Percentiles rank a stretch among this genome's conserved stretches.
These are phyloP conservation scores for Fragilaria crotonensis DNA, from an alignment of 108 stramenopile species.

Conservation along the genomic window DNA sequence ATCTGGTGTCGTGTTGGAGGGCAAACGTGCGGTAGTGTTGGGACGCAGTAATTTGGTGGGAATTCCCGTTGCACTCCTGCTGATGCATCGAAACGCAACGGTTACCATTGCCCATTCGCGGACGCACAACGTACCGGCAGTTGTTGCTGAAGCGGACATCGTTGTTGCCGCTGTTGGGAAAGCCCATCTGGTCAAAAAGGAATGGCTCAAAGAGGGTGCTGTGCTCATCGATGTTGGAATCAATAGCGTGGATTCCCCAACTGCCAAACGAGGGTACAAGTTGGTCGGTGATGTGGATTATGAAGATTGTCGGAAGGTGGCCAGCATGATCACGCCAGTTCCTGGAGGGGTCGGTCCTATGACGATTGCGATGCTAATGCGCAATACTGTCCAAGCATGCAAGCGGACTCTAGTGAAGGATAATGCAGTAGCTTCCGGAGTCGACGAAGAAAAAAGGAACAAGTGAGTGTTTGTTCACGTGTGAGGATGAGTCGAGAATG, in stretches of 20 bases:
- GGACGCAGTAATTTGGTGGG: constrained; percentile 91
- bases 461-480: not conserved
- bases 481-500: not conserved
- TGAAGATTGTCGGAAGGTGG: constrained; percentile 53
- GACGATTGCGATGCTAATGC: constrained; percentile 97
- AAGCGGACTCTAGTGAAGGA: constrained; percentile 8
- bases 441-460: not conserved
- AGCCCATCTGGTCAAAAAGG: constrained; percentile 75
- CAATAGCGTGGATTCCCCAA: constrained; percentile 80
- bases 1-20: constrained; percentile 61
- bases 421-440: too few species aligned
- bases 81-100: constrained; percentile 87
- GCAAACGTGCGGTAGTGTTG: constrained; percentile 93
- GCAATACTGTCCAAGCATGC: constrained; percentile 88
- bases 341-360: constrained; percentile 99
- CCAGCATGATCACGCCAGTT: constrained; percentile 91
- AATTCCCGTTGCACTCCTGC: constrained; percentile 86
- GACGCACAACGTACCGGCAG: constrained; percentile 54
- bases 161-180: constrained; percentile 94
- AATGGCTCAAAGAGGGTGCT: constrained; percentile 94
- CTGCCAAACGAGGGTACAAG: constrained; percentile 73
- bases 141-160: constrained; percentile 88
- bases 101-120: constrained; percentile 95
- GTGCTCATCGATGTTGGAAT: constrained; percentile 98
- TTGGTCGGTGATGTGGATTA: constrained; percentile 96